Evolutionary conservation across 768 basidiomycete genomes (phyloP).

Genomic region (Hortiboletus flavorubellus): DNA sequence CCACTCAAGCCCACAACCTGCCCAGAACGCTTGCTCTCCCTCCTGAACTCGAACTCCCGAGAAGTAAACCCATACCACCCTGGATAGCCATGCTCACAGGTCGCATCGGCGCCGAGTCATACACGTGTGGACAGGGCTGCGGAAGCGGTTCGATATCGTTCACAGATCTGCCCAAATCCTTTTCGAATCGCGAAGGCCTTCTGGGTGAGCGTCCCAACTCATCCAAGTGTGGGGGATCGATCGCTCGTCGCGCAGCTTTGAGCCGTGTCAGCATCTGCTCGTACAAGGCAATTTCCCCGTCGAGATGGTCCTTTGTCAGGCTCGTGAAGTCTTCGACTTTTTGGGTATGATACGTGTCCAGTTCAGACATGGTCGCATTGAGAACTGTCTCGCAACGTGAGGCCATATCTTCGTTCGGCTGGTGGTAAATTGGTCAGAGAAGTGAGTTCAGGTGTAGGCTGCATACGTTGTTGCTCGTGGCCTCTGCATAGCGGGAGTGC

Average conservation of each 20-base stretch:
- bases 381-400: constrained; percentile 84
- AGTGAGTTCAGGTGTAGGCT: neutral
- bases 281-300: constrained; percentile 73
- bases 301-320: constrained; percentile 64
- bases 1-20: constrained; percentile 47
- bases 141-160: constrained; percentile 43
- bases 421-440: constrained; percentile 5
- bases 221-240: constrained; percentile 48
- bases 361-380: constrained; percentile 86
- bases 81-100: constrained; percentile 74
- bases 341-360: constrained; percentile 75
- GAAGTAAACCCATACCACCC: constrained; percentile 63
- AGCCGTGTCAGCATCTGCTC: constrained; percentile 68
- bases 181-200: constrained; percentile 72
- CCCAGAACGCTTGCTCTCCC: constrained; percentile 56
- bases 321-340: constrained; percentile 65
- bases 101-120: constrained; percentile 69
- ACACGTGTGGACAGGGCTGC: constrained; percentile 79
- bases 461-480: constrained; percentile 33
- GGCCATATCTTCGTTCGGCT: constrained; percentile 64
- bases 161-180: constrained; percentile 60
- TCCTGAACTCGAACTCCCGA: constrained; percentile 37
- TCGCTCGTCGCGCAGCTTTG: constrained; percentile 50
- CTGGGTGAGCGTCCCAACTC: constrained; percentile 49
- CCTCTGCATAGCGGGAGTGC: constrained; percentile 60